These are phyloP conservation scores for Agaricus bisporus DNA, from an alignment of 768 basidiomycete genomes.

Conservation along the genomic window DNA sequence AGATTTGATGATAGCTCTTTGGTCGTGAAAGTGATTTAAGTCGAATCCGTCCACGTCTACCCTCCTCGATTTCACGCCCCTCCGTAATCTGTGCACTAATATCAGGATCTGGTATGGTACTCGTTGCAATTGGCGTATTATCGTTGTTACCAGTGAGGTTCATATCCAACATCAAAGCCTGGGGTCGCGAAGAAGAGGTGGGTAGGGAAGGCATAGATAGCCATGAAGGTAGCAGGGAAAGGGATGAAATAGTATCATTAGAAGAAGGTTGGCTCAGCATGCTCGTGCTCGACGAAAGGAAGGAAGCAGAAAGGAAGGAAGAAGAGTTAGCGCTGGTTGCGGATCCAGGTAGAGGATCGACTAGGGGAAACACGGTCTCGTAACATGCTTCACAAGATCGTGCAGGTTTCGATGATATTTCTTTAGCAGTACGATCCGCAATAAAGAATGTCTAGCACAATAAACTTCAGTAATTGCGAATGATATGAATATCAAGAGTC, in stretches of 20 bases:
- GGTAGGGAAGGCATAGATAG: slow-evolving; percentile 53
- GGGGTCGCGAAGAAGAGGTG: slow-evolving; percentile 25
- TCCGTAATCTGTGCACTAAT: slow-evolving; percentile 3
- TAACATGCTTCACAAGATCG: slow-evolving; percentile 86
- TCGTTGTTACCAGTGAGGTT: slow-evolving; percentile 19
- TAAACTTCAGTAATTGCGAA: not conserved
- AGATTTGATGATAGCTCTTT: slow-evolving; percentile 59
- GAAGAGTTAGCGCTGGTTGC: slow-evolving; percentile 3
- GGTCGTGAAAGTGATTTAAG: slow-evolving; percentile 40
- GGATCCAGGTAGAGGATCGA: slow-evolving; percentile 25
- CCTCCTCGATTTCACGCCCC: slow-evolving; percentile 13
- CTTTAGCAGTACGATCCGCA: slow-evolving; percentile 44
- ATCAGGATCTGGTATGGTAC: not conserved
- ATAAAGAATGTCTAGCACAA: slow-evolving; percentile 79
- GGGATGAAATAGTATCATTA: slow-evolving; percentile 38
- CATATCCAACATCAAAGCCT: slow-evolving; percentile 43
- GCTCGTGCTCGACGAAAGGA: not conserved
- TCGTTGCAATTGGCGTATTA: slow-evolving; percentile 4
- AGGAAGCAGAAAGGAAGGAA: not conserved
- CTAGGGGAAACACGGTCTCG: slow-evolving; percentile 74
- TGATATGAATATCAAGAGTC: not conserved
- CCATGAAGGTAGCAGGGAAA: slow-evolving; percentile 48
- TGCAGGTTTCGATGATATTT: slow-evolving; percentile 45
- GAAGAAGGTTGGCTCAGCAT: slow-evolving; percentile 4
- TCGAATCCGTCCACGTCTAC: slow-evolving; percentile 22